Evolutionary conservation across 75 land plant genomes (phyloP).

Genomic region (Gnetum montanum): DNA sequence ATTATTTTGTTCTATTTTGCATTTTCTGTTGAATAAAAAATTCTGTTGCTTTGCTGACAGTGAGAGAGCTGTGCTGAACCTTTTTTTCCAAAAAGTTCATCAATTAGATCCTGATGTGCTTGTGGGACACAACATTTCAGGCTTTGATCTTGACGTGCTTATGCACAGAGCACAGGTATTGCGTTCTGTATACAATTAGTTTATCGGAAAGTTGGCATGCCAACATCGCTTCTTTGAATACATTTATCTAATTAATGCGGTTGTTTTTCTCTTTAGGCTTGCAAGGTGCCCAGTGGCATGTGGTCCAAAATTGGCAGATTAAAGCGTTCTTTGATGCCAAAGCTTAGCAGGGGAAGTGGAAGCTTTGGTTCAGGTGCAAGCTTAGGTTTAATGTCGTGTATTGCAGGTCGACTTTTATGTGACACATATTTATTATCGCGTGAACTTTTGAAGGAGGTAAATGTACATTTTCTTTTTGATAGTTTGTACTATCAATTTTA

Average conservation of each 20-base stretch:
- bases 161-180: slow-evolving; percentile 92
- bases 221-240: not conserved
- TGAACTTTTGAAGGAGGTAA: slow-evolving; percentile 89
- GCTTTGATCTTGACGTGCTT: slow-evolving; percentile 94
- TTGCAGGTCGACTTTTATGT: slow-evolving; percentile 92
- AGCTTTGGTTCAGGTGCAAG: slow-evolving; percentile 90
- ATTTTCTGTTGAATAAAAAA: not conserved
- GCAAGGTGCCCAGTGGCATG: slow-evolving; percentile 71
- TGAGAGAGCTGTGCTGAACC: slow-evolving; percentile 87
- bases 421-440: slow-evolving; percentile 90
- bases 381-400: slow-evolving; percentile 81
- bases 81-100: slow-evolving; percentile 75
- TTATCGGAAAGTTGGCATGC: not conserved
- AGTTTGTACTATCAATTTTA: not conserved
- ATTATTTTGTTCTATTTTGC: too few species aligned
- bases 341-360: slow-evolving; percentile 60
- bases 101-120: slow-evolving; percentile 92
- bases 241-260: not conserved
- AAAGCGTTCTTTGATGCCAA: slow-evolving; percentile 83
- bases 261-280: too few species aligned
- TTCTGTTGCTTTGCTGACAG: slow-evolving; percentile 25
- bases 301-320: slow-evolving; percentile 97
- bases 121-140: slow-evolving; percentile 98
- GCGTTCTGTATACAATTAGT: not conserved
- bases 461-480: not conserved